These are phyloP conservation scores for Phialophora expanda DNA, from an alignment of 2,329 filamentous ascomycete genomes.

Conservation along the genomic window DNA sequence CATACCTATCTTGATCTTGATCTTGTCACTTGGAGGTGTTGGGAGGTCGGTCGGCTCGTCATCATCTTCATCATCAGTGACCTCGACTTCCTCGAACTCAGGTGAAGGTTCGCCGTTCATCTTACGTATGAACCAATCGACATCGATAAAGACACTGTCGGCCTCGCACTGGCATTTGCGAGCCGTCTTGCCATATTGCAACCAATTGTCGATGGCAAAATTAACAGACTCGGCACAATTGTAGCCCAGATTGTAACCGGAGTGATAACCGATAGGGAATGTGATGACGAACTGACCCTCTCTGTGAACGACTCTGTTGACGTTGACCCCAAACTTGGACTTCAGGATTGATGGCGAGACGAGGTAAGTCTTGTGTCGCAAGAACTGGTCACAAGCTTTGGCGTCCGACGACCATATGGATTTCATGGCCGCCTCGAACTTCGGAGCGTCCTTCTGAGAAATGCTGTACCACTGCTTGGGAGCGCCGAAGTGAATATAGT, in stretches of 20 bases:
- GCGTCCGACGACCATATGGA: conserved; percentile 81
- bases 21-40: conserved; percentile 77
- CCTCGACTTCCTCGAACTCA: conserved; percentile 53
- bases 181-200: conserved; percentile 91
- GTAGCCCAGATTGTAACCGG: conserved; percentile 96
- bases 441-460: conserved; percentile 88
- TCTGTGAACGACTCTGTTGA: conserved; percentile 93
- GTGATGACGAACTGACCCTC: conserved; percentile 98
- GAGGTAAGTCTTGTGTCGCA: conserved; percentile 95
- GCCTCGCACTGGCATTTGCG: conserved; percentile 97
- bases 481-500: conserved; percentile 97
- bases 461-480: conserved; percentile 99
- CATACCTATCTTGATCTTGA: conserved; percentile 60
- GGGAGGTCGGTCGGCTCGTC: conserved; percentile 72
- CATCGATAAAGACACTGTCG: conserved; percentile 98
- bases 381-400: conserved; percentile 93
- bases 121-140: conserved; percentile 93
- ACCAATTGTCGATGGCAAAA: conserved; percentile 93
- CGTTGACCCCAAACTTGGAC: conserved; percentile 89
- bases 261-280: conserved; percentile 98
- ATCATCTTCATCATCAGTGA: conserved; percentile 68
- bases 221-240: conserved; percentile 99
- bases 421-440: conserved; percentile 94
- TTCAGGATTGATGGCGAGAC: conserved; percentile 89
- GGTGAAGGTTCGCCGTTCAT: conserved; percentile 77